Base-by-base conservation (phyloP, 768 basidiomycete species). In the Floccularia luteovirens region DNA sequence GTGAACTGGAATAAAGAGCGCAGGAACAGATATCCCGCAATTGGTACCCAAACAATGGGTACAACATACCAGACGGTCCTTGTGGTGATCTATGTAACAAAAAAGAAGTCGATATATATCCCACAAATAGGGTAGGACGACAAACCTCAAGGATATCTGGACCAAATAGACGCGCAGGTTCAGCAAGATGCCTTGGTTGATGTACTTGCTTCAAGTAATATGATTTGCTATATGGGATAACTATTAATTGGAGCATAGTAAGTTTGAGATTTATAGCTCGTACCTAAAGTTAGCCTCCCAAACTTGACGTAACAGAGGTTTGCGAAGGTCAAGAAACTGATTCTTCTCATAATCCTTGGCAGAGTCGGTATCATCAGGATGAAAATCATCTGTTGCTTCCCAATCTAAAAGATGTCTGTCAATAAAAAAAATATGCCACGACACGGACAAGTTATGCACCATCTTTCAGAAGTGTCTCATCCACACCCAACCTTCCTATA, bases 161-260 rank as follows among this genome's bases (percentile, higher is more conserved):
- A 10, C 82, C 87, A 57, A 99, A 98, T 43, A 99, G 66, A 48
- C 90, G 79, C 2, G 93, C 92, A 13, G 87, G 82, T 38, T 89
- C 72, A 5, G 77, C 61, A 38, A 93, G 60, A 58, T 93, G 93
- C 31, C 96, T 77, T 1, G 96, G 94, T 58, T 97, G 92, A 60
- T 99, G 96, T 0, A 99, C 89, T 60, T 99, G 96, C 51, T 90
- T 76, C 36, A 99, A 69, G 57, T 99, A 99, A 60, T 92, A 98
- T 3, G 85, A 77, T 69, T 99, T 99, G 56, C 88, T 89, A 34
- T 41, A 28, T 31, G 24, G 31, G 31, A 21, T 20, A 25, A 17
- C 47, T 10, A 43, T 45, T 30, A 43, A 30, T 16, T 22, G 13
- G 2, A 31, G 14, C 16, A 39, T 3, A 17, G 5, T 20, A 24